Percentiles rank a stretch among this genome's conserved stretches.
phyloP scores from a whole-genome alignment of 305 asterid species.

The Solanum hybrid region DNA sequence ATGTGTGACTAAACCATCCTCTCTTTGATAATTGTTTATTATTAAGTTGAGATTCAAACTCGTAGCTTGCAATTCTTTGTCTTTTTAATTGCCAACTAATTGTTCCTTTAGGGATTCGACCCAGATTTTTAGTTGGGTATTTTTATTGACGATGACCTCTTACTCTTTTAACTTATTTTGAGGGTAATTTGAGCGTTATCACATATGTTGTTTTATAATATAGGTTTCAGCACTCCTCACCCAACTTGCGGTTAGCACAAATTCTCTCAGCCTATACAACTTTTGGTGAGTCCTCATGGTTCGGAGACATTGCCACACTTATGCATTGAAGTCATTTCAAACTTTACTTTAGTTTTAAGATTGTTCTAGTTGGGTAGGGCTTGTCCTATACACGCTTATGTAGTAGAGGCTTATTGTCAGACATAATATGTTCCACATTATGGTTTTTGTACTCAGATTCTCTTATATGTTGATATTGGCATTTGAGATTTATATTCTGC shows the following conservation, averaged over 20 bases:
- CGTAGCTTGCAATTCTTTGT: too few species aligned
- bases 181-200: too few species aligned
- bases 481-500: background rate
- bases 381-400: background rate
- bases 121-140: too few species aligned
- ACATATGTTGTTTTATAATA: too few species aligned
- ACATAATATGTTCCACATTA: background rate
- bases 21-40: too few species aligned
- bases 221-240: background rate
- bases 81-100: too few species aligned
- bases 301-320: background rate
- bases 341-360: background rate
- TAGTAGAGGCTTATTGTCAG: background rate
- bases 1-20: too few species aligned
- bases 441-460: background rate
- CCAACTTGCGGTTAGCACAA: background rate
- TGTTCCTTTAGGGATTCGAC: too few species aligned
- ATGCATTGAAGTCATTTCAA: background rate
- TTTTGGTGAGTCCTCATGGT: background rate
- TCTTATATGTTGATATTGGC: background rate
- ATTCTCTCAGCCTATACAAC: background rate
- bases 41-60: too few species aligned
- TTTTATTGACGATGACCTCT: too few species aligned
- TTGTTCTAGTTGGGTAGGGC: background rate
- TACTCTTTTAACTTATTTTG: too few species aligned